Evolutionary conservation across 2,329 filamentous ascomycete species (phyloP).

Genomic region (Fonsecaea erecta): DNA sequence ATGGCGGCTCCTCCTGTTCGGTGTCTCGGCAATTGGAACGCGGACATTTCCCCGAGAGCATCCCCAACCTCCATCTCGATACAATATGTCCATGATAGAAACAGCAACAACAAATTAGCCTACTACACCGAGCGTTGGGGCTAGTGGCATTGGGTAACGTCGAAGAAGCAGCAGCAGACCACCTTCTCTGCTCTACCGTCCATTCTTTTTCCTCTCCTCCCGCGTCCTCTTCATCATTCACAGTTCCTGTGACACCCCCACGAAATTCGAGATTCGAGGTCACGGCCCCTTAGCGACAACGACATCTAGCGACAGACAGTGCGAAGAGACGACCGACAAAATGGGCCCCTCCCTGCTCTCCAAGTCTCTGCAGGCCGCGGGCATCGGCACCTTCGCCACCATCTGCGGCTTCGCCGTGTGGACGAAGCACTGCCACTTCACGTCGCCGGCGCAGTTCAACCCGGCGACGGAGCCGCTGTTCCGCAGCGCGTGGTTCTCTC

Average conservation of each 20-base stretch:
- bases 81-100: too few relatives aligned
- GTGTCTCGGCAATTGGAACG: background rate
- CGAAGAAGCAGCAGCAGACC: too few relatives aligned
- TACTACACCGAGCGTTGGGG: too few relatives aligned
- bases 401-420: slow-evolving; percentile 58
- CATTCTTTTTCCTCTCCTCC: too few relatives aligned
- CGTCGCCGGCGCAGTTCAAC: slow-evolving; percentile 60
- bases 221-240: background rate
- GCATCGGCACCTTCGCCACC: slow-evolving; percentile 55
- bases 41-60: slow-evolving; percentile 5
- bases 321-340: background rate
- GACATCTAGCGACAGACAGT: too few relatives aligned
- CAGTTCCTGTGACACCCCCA: too few relatives aligned
- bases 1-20: background rate
- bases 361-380: slow-evolving; percentile 48
- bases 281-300: too few relatives aligned
- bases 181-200: too few relatives aligned
- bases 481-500: slow-evolving; percentile 60
- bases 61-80: background rate
- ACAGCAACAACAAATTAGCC: background rate
- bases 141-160: too few relatives aligned
- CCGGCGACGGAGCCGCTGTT: slow-evolving; percentile 66
- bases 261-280: too few relatives aligned
- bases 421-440: slow-evolving; percentile 60
- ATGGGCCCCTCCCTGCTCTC: slow-evolving; percentile 28